Evolutionary conservation across 176 grass and related monocot species (phyloP).

Genomic region (Raddia distichophylla): DNA sequence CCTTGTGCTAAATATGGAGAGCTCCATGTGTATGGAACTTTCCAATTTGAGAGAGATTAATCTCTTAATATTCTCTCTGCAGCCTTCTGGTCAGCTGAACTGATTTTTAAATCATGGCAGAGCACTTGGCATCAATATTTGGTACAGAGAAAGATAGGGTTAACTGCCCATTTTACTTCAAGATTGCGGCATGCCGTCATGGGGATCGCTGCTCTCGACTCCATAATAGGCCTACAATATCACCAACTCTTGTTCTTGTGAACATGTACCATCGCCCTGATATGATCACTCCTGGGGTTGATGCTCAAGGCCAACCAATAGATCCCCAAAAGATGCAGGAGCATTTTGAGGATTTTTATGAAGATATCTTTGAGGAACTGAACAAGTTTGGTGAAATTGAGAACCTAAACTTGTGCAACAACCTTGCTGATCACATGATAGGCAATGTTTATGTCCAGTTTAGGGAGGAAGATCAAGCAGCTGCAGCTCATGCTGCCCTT

Average conservation of each 20-base stretch:
- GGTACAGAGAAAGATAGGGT: constrained; percentile 57
- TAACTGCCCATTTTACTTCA: constrained; percentile 61
- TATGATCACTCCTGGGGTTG: constrained; percentile 58
- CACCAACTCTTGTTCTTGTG: constrained; percentile 48
- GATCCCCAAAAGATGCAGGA: constrained; percentile 52
- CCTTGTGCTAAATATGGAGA: not conserved
- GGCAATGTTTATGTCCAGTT: constrained; percentile 60
- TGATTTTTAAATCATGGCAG: constrained; percentile 39
- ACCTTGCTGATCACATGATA: constrained; percentile 57
- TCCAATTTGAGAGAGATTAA: constrained; percentile 23
- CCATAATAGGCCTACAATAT: constrained; percentile 57
- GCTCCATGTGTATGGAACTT: not conserved
- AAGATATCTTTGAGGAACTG: constrained; percentile 57
- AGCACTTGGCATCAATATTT: constrained; percentile 61
- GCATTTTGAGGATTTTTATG: constrained; percentile 60
- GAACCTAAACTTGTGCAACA: constrained; percentile 50
- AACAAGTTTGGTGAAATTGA: constrained; percentile 62
- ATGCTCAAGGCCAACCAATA: constrained; percentile 52
- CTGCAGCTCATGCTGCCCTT: constrained; percentile 50
- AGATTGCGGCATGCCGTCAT: constrained; percentile 58
- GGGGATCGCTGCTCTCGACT: constrained; percentile 48
- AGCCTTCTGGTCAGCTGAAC: constrained; percentile 31
- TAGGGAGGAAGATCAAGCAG: constrained; percentile 56
- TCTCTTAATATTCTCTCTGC: constrained; percentile 29
- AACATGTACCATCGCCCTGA: constrained; percentile 58